Conservation (phyloP, 768 basidiomycete genomes). For the Podaxis carcinomalis region DNA sequence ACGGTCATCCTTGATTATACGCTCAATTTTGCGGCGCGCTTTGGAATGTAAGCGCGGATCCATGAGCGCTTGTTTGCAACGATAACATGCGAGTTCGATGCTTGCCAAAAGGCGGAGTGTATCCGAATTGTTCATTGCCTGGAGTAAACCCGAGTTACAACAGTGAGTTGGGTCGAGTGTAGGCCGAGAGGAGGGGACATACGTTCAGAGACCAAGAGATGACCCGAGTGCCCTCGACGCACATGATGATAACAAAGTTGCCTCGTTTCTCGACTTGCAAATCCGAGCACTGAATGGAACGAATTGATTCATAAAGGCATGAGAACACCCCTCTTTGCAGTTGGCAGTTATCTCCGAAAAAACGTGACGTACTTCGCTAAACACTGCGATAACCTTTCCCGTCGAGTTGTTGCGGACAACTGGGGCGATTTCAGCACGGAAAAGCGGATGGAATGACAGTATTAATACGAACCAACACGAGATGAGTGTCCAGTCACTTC, state of each 20-base stretch:
- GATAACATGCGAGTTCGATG: slow-evolving; percentile 82
- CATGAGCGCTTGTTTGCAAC: slow-evolving; percentile 60
- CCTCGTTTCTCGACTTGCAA: slow-evolving; percentile 84
- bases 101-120: slow-evolving; percentile 78
- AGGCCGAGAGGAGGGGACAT: slow-evolving; percentile 19
- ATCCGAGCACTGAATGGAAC: slow-evolving; percentile 46
- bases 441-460: not conserved
- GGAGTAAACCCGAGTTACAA: slow-evolving; percentile 9
- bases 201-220: slow-evolving; percentile 87
- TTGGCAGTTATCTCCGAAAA: not conserved
- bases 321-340: not conserved
- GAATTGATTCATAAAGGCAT: not conserved
- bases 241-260: slow-evolving; percentile 82
- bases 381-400: slow-evolving; percentile 65
- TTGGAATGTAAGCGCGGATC: slow-evolving; percentile 68
- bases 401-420: slow-evolving; percentile 63
- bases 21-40: slow-evolving; percentile 66
- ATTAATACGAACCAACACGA: slow-evolving; percentile 61
- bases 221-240: slow-evolving; percentile 68
- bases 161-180: not conserved
- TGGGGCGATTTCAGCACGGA: slow-evolving; percentile 20
- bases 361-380: slow-evolving; percentile 54
- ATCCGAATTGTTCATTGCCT: slow-evolving; percentile 83
- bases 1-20: slow-evolving; percentile 82
- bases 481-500: slow-evolving; percentile 74